These are phyloP conservation scores for Pseudogymnoascus sp. DNA, from an alignment of 2,329 filamentous ascomycete species.

Conservation along the genomic window DNA sequence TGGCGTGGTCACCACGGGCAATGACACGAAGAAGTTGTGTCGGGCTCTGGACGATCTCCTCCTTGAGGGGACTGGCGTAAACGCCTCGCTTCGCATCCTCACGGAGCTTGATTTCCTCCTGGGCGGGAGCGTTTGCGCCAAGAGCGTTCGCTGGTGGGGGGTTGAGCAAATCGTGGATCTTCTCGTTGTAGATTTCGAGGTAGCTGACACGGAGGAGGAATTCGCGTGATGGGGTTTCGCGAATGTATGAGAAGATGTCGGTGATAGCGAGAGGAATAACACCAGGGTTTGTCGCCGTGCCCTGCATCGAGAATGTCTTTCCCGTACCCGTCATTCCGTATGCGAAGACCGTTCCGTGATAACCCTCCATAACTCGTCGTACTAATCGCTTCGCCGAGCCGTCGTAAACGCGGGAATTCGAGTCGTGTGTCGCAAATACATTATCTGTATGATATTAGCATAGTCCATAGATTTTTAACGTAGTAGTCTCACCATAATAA, in stretches of 20 bases:
- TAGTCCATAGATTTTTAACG: not conserved
- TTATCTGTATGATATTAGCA: constrained; percentile 57
- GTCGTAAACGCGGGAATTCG: constrained; percentile 93
- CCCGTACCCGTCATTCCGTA: constrained; percentile 99
- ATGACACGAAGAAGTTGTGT: constrained; percentile 93
- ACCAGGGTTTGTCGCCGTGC: constrained; percentile 87
- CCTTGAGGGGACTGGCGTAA: constrained; percentile 90
- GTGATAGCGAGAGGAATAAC: constrained; percentile 96
- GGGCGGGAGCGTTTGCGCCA: constrained; percentile 46
- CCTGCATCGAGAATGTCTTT: constrained; percentile 99
- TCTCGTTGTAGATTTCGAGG: constrained; percentile 98
- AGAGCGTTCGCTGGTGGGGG: constrained; percentile 54
- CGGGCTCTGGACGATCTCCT: constrained; percentile 97
- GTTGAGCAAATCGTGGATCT: constrained; percentile 85
- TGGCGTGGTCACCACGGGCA: constrained; percentile 82
- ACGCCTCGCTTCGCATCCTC: constrained; percentile 96
- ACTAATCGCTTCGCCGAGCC: constrained; percentile 88
- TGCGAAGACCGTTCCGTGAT: constrained; percentile 95
- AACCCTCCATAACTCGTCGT: constrained; percentile 96
- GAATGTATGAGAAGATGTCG: constrained; percentile 98
- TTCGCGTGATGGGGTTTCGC: constrained; percentile 89
- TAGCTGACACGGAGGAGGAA: constrained; percentile 95
- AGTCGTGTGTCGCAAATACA: constrained; percentile 88
- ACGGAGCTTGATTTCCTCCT: constrained; percentile 93
- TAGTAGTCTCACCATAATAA: constrained; percentile 62